Conservation (phyloP, 2,329 filamentous ascomycete species). For the Teratosphaeria zuluensis region DNA sequence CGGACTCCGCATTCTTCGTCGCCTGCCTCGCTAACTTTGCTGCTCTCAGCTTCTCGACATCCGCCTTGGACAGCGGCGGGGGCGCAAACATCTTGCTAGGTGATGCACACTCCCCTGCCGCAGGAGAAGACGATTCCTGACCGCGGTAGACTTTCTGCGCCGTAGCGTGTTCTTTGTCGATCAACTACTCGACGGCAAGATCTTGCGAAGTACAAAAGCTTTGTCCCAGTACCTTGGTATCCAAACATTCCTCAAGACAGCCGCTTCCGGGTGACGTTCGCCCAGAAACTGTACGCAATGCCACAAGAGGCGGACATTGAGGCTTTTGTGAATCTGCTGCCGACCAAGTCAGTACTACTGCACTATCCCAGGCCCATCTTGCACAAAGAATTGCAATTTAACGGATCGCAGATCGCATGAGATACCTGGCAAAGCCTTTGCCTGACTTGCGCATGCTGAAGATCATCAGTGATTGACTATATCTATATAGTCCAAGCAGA, state of each 20-base stretch:
- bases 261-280: neutral
- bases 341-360: neutral
- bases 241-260: conserved; percentile 10
- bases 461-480: no score
- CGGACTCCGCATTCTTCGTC: neutral
- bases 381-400: neutral
- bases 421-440: neutral
- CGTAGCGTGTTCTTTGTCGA: conserved; percentile 3
- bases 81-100: conserved; percentile 1
- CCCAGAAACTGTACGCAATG: neutral
- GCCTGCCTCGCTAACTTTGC: neutral
- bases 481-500: no score
- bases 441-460: no score
- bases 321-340: neutral
- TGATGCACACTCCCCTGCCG: neutral
- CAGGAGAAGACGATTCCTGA: neutral
- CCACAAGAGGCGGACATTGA: neutral
- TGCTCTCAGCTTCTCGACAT: conserved; percentile 5
- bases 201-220: conserved; percentile 10
- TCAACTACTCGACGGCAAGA: conserved; percentile 3
- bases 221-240: conserved; percentile 3
- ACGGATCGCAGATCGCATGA: neutral
- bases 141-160: neutral
- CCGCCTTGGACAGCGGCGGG: conserved; percentile 4
- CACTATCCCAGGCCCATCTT: neutral